Evolutionary conservation across 2,329 filamentous ascomycete genomes (phyloP), one percentile per base, ranked within the genome.

Genomic region (Phaeosphaeria sp.): DNA sequence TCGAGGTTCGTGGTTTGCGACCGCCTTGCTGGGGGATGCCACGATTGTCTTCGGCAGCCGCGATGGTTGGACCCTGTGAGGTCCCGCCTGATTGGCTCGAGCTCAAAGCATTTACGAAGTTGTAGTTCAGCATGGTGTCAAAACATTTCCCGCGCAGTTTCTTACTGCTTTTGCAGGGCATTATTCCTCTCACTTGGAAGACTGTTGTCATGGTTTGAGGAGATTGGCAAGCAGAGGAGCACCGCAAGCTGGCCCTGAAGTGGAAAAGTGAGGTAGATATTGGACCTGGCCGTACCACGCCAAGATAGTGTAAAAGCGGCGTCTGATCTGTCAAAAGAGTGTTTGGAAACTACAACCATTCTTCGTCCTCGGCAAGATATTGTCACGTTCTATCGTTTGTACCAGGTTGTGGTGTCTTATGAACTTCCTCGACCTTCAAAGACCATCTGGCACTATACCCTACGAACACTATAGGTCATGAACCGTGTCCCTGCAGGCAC

Each of bases 31-130:
- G 62, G 2, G 67, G 69, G 65, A 72, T 68, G 71, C 67, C 72
- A 71, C 70, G 69, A 68, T 66, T 61, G 54, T 71, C 71, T 72
- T 72, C 72, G 71, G 63, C 58, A 13, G 65, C 61, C 66, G 70
- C 72, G 71, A 56, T 6, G 5, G 10, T 58, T 58, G 57, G 63
- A 66, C 68, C 66, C 61, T 67, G 57, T 7, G 18, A 39, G 50
- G 30, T 36, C 36, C 4, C 15, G 36, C 43, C 48, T 68, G 60
- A 71, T 73, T 73, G 68, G 72, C 36, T 50, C 5, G 3, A 21
- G 23, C 21, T n/a, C 7, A 21, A 15, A 36, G 39, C 36, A 56
- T 50, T 42, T 23, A 22, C 10, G 25, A 47, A 53, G 44, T 33
- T 18, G 39, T 21, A 13, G 7, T 22, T n/a, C 36, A 41, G n/a